Percentiles rank a stretch among this genome's conserved stretches.
Conservation (phyloP, 805 yeast species). For the Yamadazyma takamatsuzukensis region DNA sequence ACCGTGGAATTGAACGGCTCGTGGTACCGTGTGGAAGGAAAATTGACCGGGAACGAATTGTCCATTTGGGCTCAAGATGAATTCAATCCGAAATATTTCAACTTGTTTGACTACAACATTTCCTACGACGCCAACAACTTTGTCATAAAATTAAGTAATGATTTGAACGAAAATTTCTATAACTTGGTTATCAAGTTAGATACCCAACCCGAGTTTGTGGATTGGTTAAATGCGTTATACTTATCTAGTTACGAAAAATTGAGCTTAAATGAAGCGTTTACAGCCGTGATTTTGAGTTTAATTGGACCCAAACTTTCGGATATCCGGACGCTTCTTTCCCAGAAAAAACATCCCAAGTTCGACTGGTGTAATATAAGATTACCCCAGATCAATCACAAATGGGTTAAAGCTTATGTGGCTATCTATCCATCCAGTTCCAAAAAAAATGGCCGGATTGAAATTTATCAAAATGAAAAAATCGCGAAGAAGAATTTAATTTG, state of each 20-base stretch:
- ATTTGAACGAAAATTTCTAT: slow-evolving; percentile 14
- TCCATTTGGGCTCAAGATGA: slow-evolving; percentile 44
- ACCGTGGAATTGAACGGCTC: slow-evolving; percentile 18
- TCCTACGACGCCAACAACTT: slow-evolving; percentile 7
- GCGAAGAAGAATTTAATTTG: slow-evolving; percentile 51
- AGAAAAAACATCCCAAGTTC: slow-evolving; percentile 42
- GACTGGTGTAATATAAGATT: slow-evolving; percentile 66
- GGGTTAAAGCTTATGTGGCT: slow-evolving; percentile 54
- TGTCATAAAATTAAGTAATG: slow-evolving; percentile 11
- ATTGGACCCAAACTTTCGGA: slow-evolving; percentile 57
- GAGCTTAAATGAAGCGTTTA: slow-evolving; percentile 57
- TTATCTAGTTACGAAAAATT: slow-evolving; percentile 56
- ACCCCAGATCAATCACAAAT: slow-evolving; percentile 54
- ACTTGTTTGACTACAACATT: slow-evolving; percentile 41
- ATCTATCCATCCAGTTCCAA: slow-evolving; percentile 44
- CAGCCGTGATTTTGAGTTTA: slow-evolving; percentile 59
- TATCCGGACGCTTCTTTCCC: slow-evolving; percentile 52
- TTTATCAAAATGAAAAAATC: slow-evolving; percentile 48
- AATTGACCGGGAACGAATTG: slow-evolving; percentile 53
- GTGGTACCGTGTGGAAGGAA: slow-evolving; percentile 35
- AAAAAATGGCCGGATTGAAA: slow-evolving; percentile 49
- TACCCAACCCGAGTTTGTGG: slow-evolving; percentile 17
- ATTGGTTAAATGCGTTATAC: slow-evolving; percentile 48
- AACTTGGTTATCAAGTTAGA: slow-evolving; percentile 22
- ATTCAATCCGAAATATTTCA: slow-evolving; percentile 49